phyloP scores from a whole-genome alignment of 2,329 filamentous ascomycete species.

The Fusarium liriodendri region DNA sequence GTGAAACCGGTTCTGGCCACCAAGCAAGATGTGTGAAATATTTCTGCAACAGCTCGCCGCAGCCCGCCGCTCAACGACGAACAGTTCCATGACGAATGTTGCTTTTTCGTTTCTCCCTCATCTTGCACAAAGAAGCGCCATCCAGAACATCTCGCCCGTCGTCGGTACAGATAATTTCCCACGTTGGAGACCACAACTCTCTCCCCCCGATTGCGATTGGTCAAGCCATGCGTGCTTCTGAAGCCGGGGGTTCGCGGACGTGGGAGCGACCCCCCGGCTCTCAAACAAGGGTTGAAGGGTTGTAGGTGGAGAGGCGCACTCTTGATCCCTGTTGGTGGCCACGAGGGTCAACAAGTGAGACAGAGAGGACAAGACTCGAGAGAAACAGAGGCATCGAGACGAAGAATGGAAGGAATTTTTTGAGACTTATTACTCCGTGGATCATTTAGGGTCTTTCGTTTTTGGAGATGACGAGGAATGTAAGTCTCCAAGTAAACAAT shows the following conservation, averaged over 20 bases:
- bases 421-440: background rate
- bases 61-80: background rate
- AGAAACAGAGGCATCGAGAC: conserved; percentile 6
- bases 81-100: conserved; percentile 4
- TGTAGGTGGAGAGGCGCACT: background rate
- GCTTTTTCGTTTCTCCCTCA: conserved; percentile 14
- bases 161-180: conserved; percentile 42
- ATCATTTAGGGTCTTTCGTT: conserved; percentile 3
- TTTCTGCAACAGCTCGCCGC: background rate
- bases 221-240: conserved; percentile 1
- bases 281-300: background rate
- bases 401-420: conserved; percentile 22
- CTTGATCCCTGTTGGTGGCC: conserved; percentile 11
- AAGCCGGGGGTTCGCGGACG: conserved; percentile 14
- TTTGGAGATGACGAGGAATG: conserved; percentile 17
- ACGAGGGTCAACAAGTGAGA: conserved; percentile 11
- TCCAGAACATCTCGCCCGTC: conserved; percentile 11
- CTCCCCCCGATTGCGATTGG: conserved; percentile 27
- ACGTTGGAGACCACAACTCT: conserved; percentile 30
- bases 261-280: conserved; percentile 16
- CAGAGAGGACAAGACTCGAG: conserved; percentile 1
- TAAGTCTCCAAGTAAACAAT: background rate
- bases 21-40: background rate
- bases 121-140: background rate
- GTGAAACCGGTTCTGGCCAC: background rate